Evolutionary conservation across 441 rosid genomes (phyloP), one percentile per base, ranked within the genome.

Genomic region (Corymbia calophylla): DNA sequence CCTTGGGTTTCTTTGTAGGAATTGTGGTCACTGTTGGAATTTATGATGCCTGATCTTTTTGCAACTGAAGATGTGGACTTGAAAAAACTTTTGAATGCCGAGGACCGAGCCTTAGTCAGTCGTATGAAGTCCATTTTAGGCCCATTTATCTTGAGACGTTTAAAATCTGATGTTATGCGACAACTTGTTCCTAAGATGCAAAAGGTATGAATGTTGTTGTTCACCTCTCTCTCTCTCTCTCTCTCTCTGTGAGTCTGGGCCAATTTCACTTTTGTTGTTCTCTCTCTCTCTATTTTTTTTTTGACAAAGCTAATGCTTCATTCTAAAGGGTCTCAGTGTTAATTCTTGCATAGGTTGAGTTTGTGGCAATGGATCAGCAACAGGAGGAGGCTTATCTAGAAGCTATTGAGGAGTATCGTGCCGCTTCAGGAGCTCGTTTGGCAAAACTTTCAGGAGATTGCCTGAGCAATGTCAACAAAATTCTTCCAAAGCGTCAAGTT

Each of bases 121-220:
- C 96, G 96, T 87, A 97, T 98, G 98, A 98, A 98, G 94, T 98
- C 99, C 73, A 97, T 97, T 87, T 93, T 97, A 70, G 99, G 99
- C 84, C 99, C 99, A 29, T 98, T 98, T 93, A 96, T 98, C 89
- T 94, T 98, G 95, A 94, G 99, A 92, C 98, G 99, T 84, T 91
- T 98, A 88, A 98, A 98, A 92, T 96, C 98, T 87, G 99, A 98
- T 94, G 99, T 98, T 51, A 96, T 98, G 99, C 99, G 94, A 93
- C 99, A 97, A 91, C 98, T 97, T 91, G 98, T 96, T 90, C 99
- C 98, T 60, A 98, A 98, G 93, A 96, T 95, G 90, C 99, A 98
- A 89, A 94, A 89, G 96, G 99, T 97, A 94, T 87, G 92, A 64
- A 80, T 82, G 80, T 73, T 16, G n/a, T 56, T 53, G 11, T 44